These are phyloP conservation scores for Endoconidiophora polonica DNA, from an alignment of 2,329 filamentous ascomycete genomes.

Conservation along the genomic window DNA sequence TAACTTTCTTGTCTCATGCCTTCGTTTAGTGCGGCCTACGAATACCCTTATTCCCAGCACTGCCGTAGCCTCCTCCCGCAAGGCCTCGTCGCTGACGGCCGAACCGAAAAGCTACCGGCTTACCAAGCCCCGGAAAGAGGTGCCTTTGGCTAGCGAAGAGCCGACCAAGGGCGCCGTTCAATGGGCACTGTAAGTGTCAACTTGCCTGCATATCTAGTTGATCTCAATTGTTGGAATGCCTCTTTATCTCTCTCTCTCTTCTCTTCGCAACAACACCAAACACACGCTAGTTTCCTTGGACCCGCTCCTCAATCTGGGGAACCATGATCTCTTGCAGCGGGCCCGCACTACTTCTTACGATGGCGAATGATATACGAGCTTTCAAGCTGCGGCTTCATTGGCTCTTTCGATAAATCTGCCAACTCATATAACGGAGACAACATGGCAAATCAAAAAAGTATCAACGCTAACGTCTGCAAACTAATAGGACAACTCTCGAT, in stretches of 20 bases:
- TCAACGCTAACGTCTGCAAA: conserved; percentile 6
- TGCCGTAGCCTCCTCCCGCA: conserved; percentile 49
- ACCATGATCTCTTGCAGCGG: neutral
- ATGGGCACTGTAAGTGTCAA: conserved; percentile 60
- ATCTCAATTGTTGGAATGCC: neutral
- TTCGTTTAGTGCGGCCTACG: conserved; percentile 44
- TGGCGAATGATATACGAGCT: too few relatives aligned
- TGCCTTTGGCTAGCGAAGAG: conserved; percentile 63
- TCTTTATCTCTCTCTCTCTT: neutral
- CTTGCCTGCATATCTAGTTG: neutral
- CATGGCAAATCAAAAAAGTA: neutral
- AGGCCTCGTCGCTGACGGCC: conserved; percentile 40
- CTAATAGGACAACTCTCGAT: conserved; percentile 54
- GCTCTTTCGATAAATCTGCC: too few relatives aligned
- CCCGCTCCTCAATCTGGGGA: neutral
- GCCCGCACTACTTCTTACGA: too few relatives aligned
- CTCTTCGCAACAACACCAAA: neutral
- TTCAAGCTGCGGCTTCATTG: too few relatives aligned
- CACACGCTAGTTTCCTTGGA: neutral
- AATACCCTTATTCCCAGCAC: conserved; percentile 44
- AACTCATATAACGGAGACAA: neutral
- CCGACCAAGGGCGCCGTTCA: conserved; percentile 64
- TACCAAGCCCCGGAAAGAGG: conserved; percentile 40
- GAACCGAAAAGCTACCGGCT: conserved; percentile 30
- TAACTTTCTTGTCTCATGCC: neutral